Evolutionary conservation across 352 stramenopile genomes (phyloP), one percentile per base, ranked within the genome.

Genomic region (Thalassiosira delicatula): DNA sequence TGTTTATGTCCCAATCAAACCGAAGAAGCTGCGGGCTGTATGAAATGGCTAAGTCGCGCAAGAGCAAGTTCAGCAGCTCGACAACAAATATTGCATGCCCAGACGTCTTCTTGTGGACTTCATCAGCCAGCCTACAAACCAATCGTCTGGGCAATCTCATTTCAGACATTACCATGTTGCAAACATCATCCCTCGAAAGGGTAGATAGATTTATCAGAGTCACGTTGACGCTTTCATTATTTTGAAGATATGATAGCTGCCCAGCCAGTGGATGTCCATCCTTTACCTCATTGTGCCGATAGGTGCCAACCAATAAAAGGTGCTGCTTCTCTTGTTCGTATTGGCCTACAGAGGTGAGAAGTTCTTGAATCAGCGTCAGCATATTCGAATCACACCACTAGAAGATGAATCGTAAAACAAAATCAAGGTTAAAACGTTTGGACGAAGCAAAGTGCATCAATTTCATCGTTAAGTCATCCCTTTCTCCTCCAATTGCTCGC

Each of bases 21-120:
- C 27, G 54, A 21, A 25, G 11, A 8, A 21, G 3, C 3, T 1
- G n/a, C n/a, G 54, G 54, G 4, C 27, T 62, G 27, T 62, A 62
- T 21, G 5, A 3, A 21, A 62, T 62, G 3, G 14, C 23, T 40
- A 12, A 37, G 40, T 62, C 27, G 5, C 25, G 11, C 37, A 70
- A 21, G 40, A 53, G 40, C 21, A 29, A 70, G 25, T 57, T 70
- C 3, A 57, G 61, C 1, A 62, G 54, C 19, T 62, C 25, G 12
- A 40, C 25, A 40, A 62, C 54, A 21, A 62, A 62, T 21, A 62
- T 35, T 2, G 54, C 25, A 62, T 53, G 59, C 7, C 59, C 59
- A 32, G 12, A 53, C 29, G 59, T 53, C 33, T 53, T 68, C 19
- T 68, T 68, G 19, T 68, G 59, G 3, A 68, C 9, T 2, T 30